Evolutionary conservation across 345 rosid genomes (phyloP), one percentile per base, ranked within the genome.

Genomic region (Angophora floribunda): DNA sequence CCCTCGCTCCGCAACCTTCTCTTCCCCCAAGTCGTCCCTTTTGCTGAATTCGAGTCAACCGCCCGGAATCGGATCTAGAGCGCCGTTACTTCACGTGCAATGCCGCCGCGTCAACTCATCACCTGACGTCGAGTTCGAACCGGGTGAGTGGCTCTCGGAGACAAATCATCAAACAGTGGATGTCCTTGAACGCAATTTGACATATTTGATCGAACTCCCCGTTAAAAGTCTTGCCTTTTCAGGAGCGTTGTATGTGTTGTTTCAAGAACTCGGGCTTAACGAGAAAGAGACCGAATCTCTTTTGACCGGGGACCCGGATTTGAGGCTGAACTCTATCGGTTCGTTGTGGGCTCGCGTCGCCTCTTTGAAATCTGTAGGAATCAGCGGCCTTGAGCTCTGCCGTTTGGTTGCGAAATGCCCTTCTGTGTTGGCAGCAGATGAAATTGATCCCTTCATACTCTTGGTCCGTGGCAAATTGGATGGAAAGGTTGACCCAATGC

Each of bases 401-500:
- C 91, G 89, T 30, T 87, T 96, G 93, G 89, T 97, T 86, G 90
- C 89, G 51, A 95, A 94, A 88, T 86, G 70, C 49, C 95, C 96
- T 32, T 85, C 51, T 89, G 90, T 95, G n/a, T 88, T 97, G 49
- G 91, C 91, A 28, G 95, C 94, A 19, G 90, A 93, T 57, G 97
- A 95, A 90, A 65, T 95, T 2, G 95, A 91, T 89, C 87, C 89
- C 7, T 87, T 93, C 24, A 59, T 93, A 30, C 91, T 89, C 44
- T 96, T 95, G 87, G 75, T 95, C 52, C 89, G 87, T 22, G 91
- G 89, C 61, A 92, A 91, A 57, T 90, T 95, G 52, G 93, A 88
- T 85, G 96, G 92, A 87, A 91, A 91, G 89, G 90, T 96, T 86
- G 93, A 94, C 21, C 92, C 41, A 36, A 87, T 85, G 51, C 44